phyloP scores from a whole-genome alignment of 2,329 filamentous ascomycete genomes.

The Tothia fuscella region DNA sequence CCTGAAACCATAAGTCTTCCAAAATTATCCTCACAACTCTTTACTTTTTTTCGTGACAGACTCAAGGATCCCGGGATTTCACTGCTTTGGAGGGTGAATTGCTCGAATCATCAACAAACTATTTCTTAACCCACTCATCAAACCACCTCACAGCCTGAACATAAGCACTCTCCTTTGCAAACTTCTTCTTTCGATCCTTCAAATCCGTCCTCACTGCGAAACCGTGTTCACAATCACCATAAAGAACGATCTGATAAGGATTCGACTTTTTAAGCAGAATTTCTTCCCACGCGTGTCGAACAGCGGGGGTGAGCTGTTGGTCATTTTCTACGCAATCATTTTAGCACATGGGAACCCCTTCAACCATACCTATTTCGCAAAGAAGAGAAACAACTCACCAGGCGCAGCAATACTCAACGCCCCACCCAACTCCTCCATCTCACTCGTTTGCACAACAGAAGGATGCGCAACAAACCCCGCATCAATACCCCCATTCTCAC shows the following conservation, averaged over 20 bases:
- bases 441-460: conserved; percentile 52
- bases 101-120: not conserved
- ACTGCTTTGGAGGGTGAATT: no score
- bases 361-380: conserved; percentile 15
- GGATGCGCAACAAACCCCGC: conserved; percentile 62
- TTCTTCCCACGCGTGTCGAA: no score
- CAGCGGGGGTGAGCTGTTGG: conserved; percentile 13
- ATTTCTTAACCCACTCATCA: conserved; percentile 14
- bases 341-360: conserved; percentile 11
- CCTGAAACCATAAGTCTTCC: no score
- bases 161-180: conserved; percentile 23
- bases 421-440: conserved; percentile 52
- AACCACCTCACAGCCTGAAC: conserved; percentile 24
- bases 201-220: conserved; percentile 23
- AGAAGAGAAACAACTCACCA: conserved; percentile 23
- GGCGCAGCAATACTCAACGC: conserved; percentile 55
- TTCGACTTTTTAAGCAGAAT: conserved; percentile 19
- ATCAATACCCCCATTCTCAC: conserved; percentile 40
- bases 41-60: no score
- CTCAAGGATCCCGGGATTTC: no score
- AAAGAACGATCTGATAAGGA: conserved; percentile 22
- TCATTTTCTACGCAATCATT: conserved; percentile 13
- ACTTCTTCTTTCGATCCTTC: conserved; percentile 19
- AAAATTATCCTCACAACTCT: no score
- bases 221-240: conserved; percentile 22